Conservation (phyloP, 164 flowering plant genomes). For the Euptelea pleiosperma region DNA sequence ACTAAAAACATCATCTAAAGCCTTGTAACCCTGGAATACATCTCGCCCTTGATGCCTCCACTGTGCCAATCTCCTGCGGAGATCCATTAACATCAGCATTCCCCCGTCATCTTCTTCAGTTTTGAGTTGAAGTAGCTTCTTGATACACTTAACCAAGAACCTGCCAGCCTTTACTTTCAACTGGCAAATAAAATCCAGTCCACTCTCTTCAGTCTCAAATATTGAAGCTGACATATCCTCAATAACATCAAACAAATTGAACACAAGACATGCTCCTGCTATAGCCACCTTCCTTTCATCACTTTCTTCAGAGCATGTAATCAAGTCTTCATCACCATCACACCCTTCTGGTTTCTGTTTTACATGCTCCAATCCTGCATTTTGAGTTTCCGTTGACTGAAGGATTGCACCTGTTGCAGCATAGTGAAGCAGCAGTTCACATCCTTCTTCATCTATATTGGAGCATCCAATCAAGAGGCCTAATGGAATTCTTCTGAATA, state of each 20-base stretch:
- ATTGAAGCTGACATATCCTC: conserved; percentile 44
- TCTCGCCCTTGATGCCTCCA: conserved; percentile 54
- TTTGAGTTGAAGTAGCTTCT: conserved; percentile 32
- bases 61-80: conserved; percentile 35
- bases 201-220: conserved; percentile 41
- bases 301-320: conserved; percentile 12
- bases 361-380: conserved; percentile 17
- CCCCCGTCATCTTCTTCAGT: conserved; percentile 19
- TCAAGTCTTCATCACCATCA: not conserved
- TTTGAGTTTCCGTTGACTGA: conserved; percentile 12
- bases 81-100: conserved; percentile 31
- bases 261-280: conserved; percentile 49
- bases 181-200: conserved; percentile 32
- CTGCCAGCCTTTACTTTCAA: conserved; percentile 34
- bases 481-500: conserved; percentile 47
- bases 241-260: conserved; percentile 44
- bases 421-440: conserved; percentile 58
- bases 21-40: conserved; percentile 25
- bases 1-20: conserved; percentile 31
- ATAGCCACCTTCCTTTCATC: conserved; percentile 27
- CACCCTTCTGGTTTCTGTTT: conserved; percentile 13
- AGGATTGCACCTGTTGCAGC: conserved; percentile 48
- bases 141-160: conserved; percentile 51
- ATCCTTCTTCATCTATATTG: conserved; percentile 36
- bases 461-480: conserved; percentile 53